Evolutionary conservation across 768 basidiomycete genomes (phyloP).

Genomic region (Pholiota conissans): DNA sequence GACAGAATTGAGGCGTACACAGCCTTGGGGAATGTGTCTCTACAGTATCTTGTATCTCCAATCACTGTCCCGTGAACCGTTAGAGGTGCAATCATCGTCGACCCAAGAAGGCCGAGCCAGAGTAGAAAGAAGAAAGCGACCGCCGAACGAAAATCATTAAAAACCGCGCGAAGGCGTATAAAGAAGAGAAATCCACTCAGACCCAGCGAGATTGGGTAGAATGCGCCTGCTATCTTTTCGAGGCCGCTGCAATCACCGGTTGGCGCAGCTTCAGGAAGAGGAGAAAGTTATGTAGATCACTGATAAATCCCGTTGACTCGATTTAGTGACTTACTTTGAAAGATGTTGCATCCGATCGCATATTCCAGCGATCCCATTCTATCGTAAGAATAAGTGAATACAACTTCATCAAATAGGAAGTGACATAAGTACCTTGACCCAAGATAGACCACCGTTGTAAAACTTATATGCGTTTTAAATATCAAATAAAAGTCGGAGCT

Average conservation of each 20-base stretch:
- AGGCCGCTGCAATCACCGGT: background rate
- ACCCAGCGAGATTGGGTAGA: slow-evolving; percentile 3
- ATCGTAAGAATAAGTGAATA: background rate
- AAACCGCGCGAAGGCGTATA: slow-evolving; percentile 2
- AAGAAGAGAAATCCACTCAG: slow-evolving; percentile 4
- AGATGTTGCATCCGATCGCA: background rate
- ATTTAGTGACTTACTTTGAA: background rate
- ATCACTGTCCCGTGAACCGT: background rate
- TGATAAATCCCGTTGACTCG: background rate
- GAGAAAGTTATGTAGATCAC: background rate
- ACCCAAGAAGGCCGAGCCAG: slow-evolving; percentile 2
- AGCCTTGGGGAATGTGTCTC: background rate
- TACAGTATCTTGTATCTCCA: slow-evolving; percentile 1
- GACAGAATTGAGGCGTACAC: background rate
- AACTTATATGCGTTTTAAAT: background rate
- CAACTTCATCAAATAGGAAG: background rate
- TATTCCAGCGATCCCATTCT: slow-evolving; percentile 4
- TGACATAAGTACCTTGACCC: slow-evolving; percentile 7
- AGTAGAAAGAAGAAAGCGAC: background rate
- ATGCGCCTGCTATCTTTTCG: background rate
- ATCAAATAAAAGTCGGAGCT: slow-evolving; percentile 5
- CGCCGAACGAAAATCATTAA: background rate
- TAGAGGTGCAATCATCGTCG: background rate
- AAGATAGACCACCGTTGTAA: slow-evolving; percentile 9
- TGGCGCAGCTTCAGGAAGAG: background rate